Base-by-base conservation (phyloP, 2,329 filamentous ascomycete genomes). In the Phyllosticta capitalensis region DNA sequence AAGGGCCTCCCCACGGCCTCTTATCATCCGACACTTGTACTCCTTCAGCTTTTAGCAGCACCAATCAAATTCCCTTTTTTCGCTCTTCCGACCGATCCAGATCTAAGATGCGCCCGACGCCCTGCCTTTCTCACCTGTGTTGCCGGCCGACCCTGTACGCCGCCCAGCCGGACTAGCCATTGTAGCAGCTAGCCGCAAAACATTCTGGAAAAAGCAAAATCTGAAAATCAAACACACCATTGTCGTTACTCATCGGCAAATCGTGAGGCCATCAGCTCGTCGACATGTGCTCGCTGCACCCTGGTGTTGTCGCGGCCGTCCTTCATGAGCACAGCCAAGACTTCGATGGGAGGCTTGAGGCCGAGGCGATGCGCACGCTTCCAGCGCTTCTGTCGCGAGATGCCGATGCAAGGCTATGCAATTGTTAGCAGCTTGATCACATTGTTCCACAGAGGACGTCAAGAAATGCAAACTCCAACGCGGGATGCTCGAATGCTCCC, bases 301-400 rank as follows among this genome's bases (percentile, higher is more conserved):
- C 76, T 78, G 33, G 71, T 67, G 33, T 80, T 80, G 0, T 78
- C 79, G 56, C 72, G 81, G 5, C 81, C 75, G 68, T 90, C 86
- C 68, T 85, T 87, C 58, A 95, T 67, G 53, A 97, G 75, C 17
- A 97, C 88, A 0, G 91, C 89, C 5, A 97, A 80, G 3, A 96
- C 91, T 72, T 97, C 92, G 24, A 96, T 81, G 0, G 94, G 92
- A 1, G 94, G 94, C 30, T 87, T 81, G n/a, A 99, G 79, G 2
- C 87, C 86, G n/a, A 99, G 78, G 59, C 79, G 80, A 58, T 95
- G 81, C 4, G 94, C 94, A 52, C 94, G 84, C 69, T 89, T 83
- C 94, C 94, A 99, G 33, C 94, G 86, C 76, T 88, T 89, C 66
- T 88, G 76, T 54, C 94, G 85, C 45, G 85, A 76, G 56, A 92